These are phyloP conservation scores for Solioccasus polychromus DNA, from an alignment of 768 basidiomycete species.

Conservation along the genomic window DNA sequence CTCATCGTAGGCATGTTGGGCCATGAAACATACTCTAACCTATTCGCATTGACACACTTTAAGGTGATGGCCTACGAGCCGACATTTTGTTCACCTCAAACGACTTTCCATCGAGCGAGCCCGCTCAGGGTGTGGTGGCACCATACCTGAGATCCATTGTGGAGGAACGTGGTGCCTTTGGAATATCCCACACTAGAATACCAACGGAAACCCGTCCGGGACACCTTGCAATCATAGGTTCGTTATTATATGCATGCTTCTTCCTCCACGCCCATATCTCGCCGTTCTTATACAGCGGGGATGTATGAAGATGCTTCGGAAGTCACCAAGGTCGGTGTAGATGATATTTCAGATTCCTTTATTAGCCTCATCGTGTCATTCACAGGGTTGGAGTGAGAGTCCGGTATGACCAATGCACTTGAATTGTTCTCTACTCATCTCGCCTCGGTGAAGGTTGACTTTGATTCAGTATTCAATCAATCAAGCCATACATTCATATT, in stretches of 20 bases:
- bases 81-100: slow-evolving; percentile 71
- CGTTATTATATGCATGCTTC: slow-evolving; percentile 3
- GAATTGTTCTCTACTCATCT: slow-evolving; percentile 1
- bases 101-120: slow-evolving; percentile 50
- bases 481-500: slow-evolving; percentile 78
- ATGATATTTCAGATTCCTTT: background rate
- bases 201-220: slow-evolving; percentile 88
- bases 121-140: slow-evolving; percentile 60
- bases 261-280: slow-evolving; percentile 4
- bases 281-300: slow-evolving; percentile 50
- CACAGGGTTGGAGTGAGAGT: slow-evolving; percentile 82
- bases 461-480: slow-evolving; percentile 87
- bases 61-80: slow-evolving; percentile 82
- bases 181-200: slow-evolving; percentile 81
- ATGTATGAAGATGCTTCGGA: slow-evolving; percentile 93
- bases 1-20: slow-evolving; percentile 66
- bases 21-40: background rate
- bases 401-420: slow-evolving; percentile 44
- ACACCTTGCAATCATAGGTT: slow-evolving; percentile 85
- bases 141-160: slow-evolving; percentile 71
- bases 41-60: background rate
- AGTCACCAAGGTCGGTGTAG: slow-evolving; percentile 64
- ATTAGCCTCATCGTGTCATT: slow-evolving; percentile 2
- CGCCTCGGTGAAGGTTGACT: slow-evolving; percentile 48
- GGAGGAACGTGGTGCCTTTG: slow-evolving; percentile 69